These are phyloP conservation scores for Platanthera zijinensis DNA, from an alignment of 106 monocot genomes.

Conservation along the genomic window DNA sequence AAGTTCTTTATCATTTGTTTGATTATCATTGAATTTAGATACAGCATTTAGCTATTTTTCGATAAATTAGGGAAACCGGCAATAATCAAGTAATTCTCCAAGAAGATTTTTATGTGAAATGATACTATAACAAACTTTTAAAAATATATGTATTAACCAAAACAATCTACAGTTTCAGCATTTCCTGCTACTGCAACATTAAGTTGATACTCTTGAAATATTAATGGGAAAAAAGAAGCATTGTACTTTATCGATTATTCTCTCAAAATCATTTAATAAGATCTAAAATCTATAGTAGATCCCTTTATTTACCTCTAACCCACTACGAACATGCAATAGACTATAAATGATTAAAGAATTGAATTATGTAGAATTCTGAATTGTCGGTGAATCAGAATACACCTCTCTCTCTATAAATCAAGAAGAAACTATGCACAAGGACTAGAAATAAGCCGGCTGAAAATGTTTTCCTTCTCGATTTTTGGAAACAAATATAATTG, in stretches of 20 bases:
- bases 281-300: not conserved
- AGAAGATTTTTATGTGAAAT: not conserved
- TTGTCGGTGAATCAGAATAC: too few species aligned
- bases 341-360: too few species aligned
- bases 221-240: not conserved
- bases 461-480: too few species aligned
- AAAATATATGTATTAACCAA: not conserved
- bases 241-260: not conserved
- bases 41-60: not conserved
- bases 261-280: not conserved
- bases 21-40: not conserved
- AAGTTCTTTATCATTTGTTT: not conserved
- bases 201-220: not conserved
- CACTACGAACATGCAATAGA: too few species aligned
- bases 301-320: not conserved
- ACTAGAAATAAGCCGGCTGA: too few species aligned
- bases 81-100: not conserved
- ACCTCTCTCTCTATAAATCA: too few species aligned
- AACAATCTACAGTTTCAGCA: not conserved
- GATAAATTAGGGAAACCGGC: not conserved
- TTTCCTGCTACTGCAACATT: not conserved
- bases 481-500: too few species aligned
- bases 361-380: too few species aligned
- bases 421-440: too few species aligned
- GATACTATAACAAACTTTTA: not conserved